Conservation (phyloP, 2,329 filamentous ascomycete species). For the Cladosporium colombiae region DNA sequence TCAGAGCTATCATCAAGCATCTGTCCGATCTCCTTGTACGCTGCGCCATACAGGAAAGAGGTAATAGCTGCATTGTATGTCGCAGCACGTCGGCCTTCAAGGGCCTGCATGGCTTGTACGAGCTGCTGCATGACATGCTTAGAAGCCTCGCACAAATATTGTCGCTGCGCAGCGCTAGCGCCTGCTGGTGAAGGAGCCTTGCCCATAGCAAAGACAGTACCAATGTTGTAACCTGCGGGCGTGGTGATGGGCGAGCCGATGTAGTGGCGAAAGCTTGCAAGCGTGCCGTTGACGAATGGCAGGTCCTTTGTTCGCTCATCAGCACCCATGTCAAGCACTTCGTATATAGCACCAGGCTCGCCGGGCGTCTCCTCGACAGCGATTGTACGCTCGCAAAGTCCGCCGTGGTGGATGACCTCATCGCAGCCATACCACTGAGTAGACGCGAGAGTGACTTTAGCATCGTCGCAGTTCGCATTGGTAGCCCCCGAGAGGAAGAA, state of each 20-base stretch:
- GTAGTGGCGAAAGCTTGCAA: not conserved
- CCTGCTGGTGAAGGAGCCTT: not conserved
- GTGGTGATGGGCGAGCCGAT: not conserved
- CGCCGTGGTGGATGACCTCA: slow-evolving; percentile 12
- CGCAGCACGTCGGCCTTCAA: slow-evolving; percentile 2
- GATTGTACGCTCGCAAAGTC: slow-evolving; percentile 19
- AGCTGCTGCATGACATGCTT: slow-evolving; percentile 13
- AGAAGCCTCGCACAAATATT: not conserved
- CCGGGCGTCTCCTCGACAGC: not conserved
- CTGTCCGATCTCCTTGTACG: not conserved
- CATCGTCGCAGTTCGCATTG: not conserved
- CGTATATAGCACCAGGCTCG: slow-evolving; percentile 8
- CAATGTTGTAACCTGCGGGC: not conserved
- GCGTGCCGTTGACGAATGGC: not conserved
- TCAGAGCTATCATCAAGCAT: not conserved
- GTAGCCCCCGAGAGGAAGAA: slow-evolving; percentile 1
- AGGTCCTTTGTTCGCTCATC: not conserved
- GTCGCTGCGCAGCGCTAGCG: not conserved
- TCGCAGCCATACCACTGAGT: slow-evolving; percentile 20
- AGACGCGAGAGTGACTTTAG: not conserved
- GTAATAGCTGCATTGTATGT: slow-evolving; percentile 8
- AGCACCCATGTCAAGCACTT: slow-evolving; percentile 13
- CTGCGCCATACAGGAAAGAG: slow-evolving; percentile 1
- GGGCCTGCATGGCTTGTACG: slow-evolving; percentile 3
- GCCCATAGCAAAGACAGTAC: not conserved